phyloP scores from a whole-genome alignment of 2,329 filamentous ascomycete species.

The Claviceps monticola region DNA sequence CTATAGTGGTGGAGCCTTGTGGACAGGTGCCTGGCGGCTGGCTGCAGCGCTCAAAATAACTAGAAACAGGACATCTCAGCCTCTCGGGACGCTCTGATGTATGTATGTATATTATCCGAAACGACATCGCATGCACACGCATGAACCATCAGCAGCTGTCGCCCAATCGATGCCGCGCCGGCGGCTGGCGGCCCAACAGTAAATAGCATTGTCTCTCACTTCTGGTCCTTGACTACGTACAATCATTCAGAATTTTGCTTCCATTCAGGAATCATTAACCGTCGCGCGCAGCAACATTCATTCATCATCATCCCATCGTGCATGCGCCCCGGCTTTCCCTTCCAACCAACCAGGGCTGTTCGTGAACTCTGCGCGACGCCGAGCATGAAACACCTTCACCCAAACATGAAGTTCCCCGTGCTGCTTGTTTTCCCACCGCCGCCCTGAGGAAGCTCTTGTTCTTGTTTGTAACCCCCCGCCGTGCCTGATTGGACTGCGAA shows the following conservation, averaged over 20 bases:
- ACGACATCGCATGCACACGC: neutral
- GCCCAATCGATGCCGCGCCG: neutral
- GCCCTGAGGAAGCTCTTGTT: neutral
- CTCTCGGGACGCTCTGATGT: neutral
- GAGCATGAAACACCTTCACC: conserved; percentile 3
- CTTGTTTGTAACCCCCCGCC: neutral
- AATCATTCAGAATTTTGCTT: neutral
- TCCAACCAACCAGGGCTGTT: neutral
- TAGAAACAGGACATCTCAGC: neutral
- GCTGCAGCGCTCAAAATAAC: neutral
- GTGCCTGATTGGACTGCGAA: neutral
- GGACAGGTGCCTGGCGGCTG: neutral
- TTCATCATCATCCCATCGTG: too few relatives aligned
- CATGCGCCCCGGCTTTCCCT: neutral
- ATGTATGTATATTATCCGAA: too few relatives aligned
- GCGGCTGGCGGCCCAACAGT: neutral
- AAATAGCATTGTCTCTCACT: neutral
- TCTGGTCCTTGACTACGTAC: neutral
- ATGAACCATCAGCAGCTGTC: neutral
- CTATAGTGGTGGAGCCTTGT: neutral
- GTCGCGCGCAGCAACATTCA: neutral
- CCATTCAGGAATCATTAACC: neutral
- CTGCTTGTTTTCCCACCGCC: too few relatives aligned
- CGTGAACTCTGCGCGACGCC: neutral
- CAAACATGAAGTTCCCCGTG: neutral